Evolutionary conservation across 345 rosid genomes (phyloP).

Genomic region (Citrus medica): DNA sequence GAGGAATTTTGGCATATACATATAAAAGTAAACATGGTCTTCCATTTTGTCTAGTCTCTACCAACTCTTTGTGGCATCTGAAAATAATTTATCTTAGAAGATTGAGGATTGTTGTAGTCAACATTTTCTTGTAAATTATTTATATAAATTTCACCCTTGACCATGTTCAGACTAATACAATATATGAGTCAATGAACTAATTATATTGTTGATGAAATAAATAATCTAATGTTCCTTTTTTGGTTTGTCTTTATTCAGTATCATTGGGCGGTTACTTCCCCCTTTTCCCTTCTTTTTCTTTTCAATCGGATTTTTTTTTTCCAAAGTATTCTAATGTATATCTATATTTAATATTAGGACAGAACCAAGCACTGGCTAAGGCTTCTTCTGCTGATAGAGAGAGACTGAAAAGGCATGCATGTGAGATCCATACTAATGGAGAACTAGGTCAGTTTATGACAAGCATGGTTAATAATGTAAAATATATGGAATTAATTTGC

Average conservation of each 20-base stretch:
- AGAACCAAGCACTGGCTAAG: conserved; percentile 36
- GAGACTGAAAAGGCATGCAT: conserved; percentile 24
- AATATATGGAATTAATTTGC: neutral
- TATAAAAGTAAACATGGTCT: neutral
- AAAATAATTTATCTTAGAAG: neutral
- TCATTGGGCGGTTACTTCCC: neutral
- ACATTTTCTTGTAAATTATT: neutral
- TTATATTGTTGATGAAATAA: conserved; percentile 4
- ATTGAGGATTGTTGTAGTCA: neutral
- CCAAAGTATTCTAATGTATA: conserved; percentile 4
- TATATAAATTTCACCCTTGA: neutral
- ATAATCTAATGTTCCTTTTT: neutral
- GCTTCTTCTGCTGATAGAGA: conserved; percentile 21
- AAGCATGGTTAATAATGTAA: conserved; percentile 7
- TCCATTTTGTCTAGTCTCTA: neutral
- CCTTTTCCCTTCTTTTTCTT: neutral
- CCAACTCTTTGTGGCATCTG: neutral
- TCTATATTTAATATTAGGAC: conserved; percentile 28
- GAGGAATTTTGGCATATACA: neutral
- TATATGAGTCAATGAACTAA: neutral
- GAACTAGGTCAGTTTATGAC: conserved; percentile 33
- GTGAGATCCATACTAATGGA: conserved; percentile 12
- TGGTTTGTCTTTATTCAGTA: conserved; percentile 7
- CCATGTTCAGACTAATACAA: neutral
- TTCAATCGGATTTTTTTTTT: neutral